Base-by-base conservation (phyloP, 2,329 filamentous ascomycete species). In the Colletotrichum acutatum region DNA sequence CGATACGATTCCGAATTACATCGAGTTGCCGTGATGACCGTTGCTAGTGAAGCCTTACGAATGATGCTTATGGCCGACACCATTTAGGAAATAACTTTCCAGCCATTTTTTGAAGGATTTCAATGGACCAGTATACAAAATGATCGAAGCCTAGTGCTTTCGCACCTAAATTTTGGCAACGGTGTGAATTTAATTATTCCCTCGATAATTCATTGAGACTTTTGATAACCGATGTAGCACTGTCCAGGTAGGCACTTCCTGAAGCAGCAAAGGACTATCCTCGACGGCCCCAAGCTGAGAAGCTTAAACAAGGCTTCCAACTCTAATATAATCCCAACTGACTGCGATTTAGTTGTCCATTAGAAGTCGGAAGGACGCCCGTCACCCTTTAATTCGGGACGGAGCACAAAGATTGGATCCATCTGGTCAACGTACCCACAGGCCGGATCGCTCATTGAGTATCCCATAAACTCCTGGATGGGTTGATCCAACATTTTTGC, bases 341-440 rank as follows among this genome's bases (percentile, higher is more conserved):
- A 54, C 28, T 11, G 28, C 57, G 32, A 59, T 16, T 34, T 11
- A 7, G 3, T 14, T 14, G 14, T 34, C 11, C 57, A 22, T 61
- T 24, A 71, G 9, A 71, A 71, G 8, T 71, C 68, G 1, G 32
- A 56, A 8, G 68, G 63, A 14, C 63, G 64, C 11, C 68, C 64
- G 19, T 67, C 63, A 4, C 57, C 64, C 26, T 71, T 71, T 34
- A 71, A 49, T 5, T 71, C 68, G 6, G 68, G 68, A 7, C 64
- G 57, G 26, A 71, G 19, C 12, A 71, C 24, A 28, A 71, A 67
- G 24, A 71, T 67, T 5, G 68, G 68, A 53, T 71, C 63, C 30
- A 71, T 53, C 19, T 71, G 56, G 32, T 71, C 63, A 4, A 71
- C 68, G 12, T 67, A 71, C 22, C 68, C 68, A 34, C 68, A 71